These are phyloP conservation scores for Xylariaceae sp. DNA, from an alignment of 2,329 filamentous ascomycete genomes.

Conservation along the genomic window DNA sequence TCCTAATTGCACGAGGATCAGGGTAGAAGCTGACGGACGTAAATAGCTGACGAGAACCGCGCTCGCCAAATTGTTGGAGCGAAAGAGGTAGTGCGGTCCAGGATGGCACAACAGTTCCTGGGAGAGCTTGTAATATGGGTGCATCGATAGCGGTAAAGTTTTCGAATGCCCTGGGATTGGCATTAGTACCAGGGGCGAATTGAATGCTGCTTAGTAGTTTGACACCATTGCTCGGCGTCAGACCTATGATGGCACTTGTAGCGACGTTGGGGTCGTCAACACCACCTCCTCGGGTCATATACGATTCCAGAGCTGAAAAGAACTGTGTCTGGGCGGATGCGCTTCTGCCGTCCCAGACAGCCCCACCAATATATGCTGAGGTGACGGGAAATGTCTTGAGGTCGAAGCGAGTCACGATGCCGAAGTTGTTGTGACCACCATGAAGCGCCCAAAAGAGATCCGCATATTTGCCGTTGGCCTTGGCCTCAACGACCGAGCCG, in stretches of 20 bases:
- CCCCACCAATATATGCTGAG: conserved; percentile 20
- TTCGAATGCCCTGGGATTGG: conserved; percentile 22
- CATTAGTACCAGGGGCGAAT: conserved; percentile 18
- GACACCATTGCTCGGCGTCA: conserved; percentile 22
- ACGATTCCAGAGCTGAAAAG: conserved; percentile 20
- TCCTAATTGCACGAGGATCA: conserved; percentile 7
- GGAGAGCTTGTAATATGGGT: conserved; percentile 3
- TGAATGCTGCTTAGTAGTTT: conserved; percentile 19
- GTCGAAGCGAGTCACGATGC: conserved; percentile 46
- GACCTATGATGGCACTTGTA: conserved; percentile 23
- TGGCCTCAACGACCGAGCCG: conserved; percentile 34
- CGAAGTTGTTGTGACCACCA: conserved; percentile 55
- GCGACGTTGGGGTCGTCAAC: conserved; percentile 30
- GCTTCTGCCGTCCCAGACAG: conserved; percentile 13
- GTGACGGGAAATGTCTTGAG: conserved; percentile 38
- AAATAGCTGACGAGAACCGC: conserved; percentile 4
- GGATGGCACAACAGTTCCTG: neutral
- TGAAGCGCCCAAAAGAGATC: conserved; percentile 54
- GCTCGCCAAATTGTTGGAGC: conserved; percentile 1
- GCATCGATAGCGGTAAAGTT: conserved; percentile 29
- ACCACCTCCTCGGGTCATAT: conserved; percentile 31
- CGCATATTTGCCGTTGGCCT: conserved; percentile 39
- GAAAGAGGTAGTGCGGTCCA: conserved; percentile 3
- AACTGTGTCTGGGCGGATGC: conserved; percentile 4
- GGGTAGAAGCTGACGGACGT: conserved; percentile 9